A percentile compares a stretch with the other conserved stretches of the same genome.
Evolutionary conservation across 2,329 filamentous ascomycete genomes (phyloP).

Genomic region (Pseudogymnoascus sp.): DNA sequence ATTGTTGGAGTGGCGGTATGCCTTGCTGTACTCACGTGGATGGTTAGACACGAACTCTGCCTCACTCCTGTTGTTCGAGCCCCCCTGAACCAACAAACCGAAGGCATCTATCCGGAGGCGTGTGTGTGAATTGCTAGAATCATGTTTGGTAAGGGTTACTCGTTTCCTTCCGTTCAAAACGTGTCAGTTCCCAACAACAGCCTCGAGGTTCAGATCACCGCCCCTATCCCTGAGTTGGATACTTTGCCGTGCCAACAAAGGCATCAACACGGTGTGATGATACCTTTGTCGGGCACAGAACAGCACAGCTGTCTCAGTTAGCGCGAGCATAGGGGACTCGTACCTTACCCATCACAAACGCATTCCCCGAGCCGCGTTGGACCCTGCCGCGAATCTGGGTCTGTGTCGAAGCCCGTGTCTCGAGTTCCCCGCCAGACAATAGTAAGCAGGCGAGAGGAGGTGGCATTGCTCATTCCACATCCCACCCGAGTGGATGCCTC

Average conservation of each 20-base stretch:
- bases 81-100: background rate
- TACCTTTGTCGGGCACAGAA: background rate
- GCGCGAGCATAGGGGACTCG: background rate
- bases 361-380: background rate
- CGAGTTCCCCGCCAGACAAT: background rate
- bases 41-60: background rate
- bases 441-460: background rate
- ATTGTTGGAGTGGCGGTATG: background rate
- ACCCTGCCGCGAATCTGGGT: background rate
- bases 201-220: background rate
- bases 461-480: background rate
- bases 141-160: background rate
- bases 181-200: background rate
- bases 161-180: background rate
- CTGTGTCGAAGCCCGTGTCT: background rate
- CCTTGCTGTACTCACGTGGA: background rate
- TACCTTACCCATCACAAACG: background rate
- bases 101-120: background rate
- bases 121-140: background rate
- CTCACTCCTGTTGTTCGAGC: background rate
- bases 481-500: background rate
- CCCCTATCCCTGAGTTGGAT: background rate
- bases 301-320: background rate
- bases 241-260: background rate
- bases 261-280: background rate